Base-by-base conservation (phyloP, 345 rosid genomes). In the Lepidium aucheri region DNA sequence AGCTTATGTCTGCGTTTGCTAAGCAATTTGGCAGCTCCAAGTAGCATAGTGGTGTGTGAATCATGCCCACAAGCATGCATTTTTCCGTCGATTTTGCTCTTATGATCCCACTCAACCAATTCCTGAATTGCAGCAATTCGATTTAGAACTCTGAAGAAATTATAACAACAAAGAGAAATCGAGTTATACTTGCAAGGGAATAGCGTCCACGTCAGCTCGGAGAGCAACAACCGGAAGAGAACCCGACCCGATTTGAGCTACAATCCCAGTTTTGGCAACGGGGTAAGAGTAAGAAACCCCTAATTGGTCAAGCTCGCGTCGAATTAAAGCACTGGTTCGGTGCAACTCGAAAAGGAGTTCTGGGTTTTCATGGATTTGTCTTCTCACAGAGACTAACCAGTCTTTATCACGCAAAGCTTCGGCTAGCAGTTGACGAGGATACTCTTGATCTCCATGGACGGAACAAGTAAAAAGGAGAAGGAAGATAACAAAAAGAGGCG, bases 41-140 rank as follows among this genome's bases (percentile, higher is more conserved):
- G 94, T 17, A 88, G 88, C 92, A 86, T 93, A 1, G 98, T 79
- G 5, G 94, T 83, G 53, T 86, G 96, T 15, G 85, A 81, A 72
- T 93, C 96, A 41, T 90, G 96, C 0, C 97, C 98, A 34, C 97
- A 90, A 5, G 81, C 94, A 50, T 93, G 97, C 98, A 93, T 90
- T 73, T 69, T 81, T 2, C 96, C 90, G 49, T 86, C 84, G 33
- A 80, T 71, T 72, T 84, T 88, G 72, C 97, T 86, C 87, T 78
- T 90, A 40, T 88, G 84, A 74, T 88, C 87, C 97, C 98, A 93
- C 39, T 85, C 86, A 3, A 86, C 94, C 12, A 90, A 81, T 70
- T 93, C 98, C 94, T 86, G 38, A 44, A 34, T 26, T 42, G 8
- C 6, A 68, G 10, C 59, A 39, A 51, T 15, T 11, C 24, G 7